Evolutionary conservation across 805 yeast species (phyloP), one percentile per base, ranked within the genome.

Genomic region (Wickerhamiella brachini): DNA sequence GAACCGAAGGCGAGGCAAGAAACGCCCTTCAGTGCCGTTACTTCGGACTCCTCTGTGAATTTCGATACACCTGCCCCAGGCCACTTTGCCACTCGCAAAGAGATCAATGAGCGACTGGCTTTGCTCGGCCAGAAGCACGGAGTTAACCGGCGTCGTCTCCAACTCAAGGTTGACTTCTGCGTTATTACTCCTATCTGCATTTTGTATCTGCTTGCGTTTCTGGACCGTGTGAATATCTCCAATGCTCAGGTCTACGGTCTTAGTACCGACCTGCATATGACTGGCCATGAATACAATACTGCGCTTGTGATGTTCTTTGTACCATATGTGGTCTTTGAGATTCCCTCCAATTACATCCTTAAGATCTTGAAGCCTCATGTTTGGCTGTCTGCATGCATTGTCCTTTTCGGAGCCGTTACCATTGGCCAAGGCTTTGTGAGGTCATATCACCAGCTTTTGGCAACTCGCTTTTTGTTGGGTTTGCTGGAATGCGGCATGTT

Each of bases 201-300:
- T 26, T 70, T 85, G 45, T 85, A 85, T 61, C 78, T 85, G 64
- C 72, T 85, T 54, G 81, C 90, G 1, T 85, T 85, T 61, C 68
- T 85, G 60, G 94, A 85, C 64, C 73, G 94, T 64, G 89, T 85
- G 53, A 85, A 85, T 64, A 83, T 85, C 54, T 79, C 89, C 29
- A 85, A 85, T 65, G 94, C 95, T 7, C 79, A 79, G 53, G 75
- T 81, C 51, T 84, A 83, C 61, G 87, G 87, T 12, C 70, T 85
- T 70, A 71, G 72, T 20, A 65, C 59, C 1, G 83, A 79, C 52
- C 65, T 85, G 37, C 59, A 71, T 18, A 68, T 85, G 43, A 63
- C 65, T 1, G 82, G 82, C 8, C 71, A 73, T 57, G 81, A 83
- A 59, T 83, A 73, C 68, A 79, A 81, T 61, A 73, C 71, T 34